Conservation (phyloP, 2,329 filamentous ascomycete genomes). For the Fusarium annulatum region DNA sequence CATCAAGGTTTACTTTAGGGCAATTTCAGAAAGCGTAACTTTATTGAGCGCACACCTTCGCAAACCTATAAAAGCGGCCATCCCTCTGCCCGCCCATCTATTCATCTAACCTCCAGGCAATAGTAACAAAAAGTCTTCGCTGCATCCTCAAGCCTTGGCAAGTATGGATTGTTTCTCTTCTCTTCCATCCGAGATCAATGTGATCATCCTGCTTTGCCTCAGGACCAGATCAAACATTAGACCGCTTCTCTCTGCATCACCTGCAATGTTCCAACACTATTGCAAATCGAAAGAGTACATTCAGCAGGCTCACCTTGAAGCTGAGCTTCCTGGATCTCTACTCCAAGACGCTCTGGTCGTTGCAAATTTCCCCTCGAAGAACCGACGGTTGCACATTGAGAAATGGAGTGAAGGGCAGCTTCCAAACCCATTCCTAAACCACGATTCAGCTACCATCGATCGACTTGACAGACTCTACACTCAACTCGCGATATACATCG, state of each 20-base stretch:
- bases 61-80: background rate
- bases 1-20: background rate
- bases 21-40: background rate
- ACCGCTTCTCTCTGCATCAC: background rate
- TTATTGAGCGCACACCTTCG: background rate
- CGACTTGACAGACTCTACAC: background rate
- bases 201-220: background rate
- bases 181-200: background rate
- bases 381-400: rapidly evolving
- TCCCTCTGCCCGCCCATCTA: background rate
- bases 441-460: background rate
- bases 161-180: background rate
- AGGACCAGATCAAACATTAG: background rate
- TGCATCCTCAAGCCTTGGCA: background rate
- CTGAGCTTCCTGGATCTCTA: background rate
- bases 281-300: rapidly evolving
- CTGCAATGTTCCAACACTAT: background rate
- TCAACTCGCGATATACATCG: background rate
- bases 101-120: background rate
- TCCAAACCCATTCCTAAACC: background rate
- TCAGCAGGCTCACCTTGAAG: background rate
- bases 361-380: background rate
- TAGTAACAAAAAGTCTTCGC: background rate
- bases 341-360: background rate
- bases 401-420: background rate